Percentiles rank a stretch among this genome's conserved stretches.
These are phyloP conservation scores for Candida glucosophila DNA, from an alignment of 1,139 yeast species.

Conservation along the genomic window DNA sequence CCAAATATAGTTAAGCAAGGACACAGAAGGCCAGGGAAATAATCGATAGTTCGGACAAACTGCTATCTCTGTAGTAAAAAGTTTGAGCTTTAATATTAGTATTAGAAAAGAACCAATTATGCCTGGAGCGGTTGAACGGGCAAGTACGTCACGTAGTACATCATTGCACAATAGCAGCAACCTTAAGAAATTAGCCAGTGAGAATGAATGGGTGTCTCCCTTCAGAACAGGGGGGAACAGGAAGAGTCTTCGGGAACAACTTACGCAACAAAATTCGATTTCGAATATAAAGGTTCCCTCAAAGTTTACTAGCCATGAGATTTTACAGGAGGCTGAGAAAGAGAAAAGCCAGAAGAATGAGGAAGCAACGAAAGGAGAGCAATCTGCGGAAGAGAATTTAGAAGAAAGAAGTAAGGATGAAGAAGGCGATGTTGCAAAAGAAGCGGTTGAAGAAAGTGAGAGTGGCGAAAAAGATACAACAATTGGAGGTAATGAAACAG, in stretches of 20 bases:
- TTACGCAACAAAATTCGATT: constrained; percentile 27
- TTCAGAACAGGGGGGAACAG: constrained; percentile 26
- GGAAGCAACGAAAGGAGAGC: constrained; percentile 3
- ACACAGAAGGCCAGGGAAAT: too few species aligned
- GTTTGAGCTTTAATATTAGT: too few species aligned
- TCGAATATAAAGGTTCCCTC: constrained; percentile 31
- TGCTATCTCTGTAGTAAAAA: too few species aligned
- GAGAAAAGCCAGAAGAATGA: constrained; percentile 11
- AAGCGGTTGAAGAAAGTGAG: neutral
- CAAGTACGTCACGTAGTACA: too few species aligned
- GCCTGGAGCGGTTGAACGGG: too few species aligned
- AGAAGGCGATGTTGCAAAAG: too few species aligned
- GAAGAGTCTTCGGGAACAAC: constrained; percentile 27
- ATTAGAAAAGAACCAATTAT: too few species aligned
- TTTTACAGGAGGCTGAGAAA: constrained; percentile 33
- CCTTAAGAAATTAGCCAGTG: constrained; percentile 31
- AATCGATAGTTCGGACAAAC: too few species aligned
- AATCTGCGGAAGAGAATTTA: constrained; percentile 13
- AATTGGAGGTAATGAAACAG: too few species aligned
- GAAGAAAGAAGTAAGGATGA: constrained; percentile 6
- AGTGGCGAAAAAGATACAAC: constrained; percentile 8
- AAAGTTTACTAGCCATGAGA: constrained; percentile 34
- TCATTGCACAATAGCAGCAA: constrained; percentile 10
- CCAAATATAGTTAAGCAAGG: too few species aligned
- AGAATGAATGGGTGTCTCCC: constrained; percentile 44